phyloP scores from a whole-genome alignment of 768 basidiomycete genomes.

The Leccinum ochraceum region DNA sequence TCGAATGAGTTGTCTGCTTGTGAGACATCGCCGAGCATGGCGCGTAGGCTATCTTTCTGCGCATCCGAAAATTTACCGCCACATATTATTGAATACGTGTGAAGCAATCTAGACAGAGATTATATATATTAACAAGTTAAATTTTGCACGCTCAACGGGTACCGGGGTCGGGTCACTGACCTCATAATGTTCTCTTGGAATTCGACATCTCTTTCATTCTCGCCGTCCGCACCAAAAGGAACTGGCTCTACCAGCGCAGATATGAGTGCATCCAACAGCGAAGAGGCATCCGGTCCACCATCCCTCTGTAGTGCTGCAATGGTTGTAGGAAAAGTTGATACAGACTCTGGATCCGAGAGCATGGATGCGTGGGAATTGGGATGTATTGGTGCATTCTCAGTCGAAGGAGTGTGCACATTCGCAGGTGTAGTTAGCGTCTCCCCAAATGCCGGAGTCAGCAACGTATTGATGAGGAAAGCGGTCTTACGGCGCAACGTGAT shows the following conservation, averaged over 20 bases:
- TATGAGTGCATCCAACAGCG: slow-evolving; percentile 52
- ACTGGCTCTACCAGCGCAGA: slow-evolving; percentile 54
- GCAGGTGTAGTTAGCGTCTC: slow-evolving; percentile 6
- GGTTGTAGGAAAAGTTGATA: slow-evolving; percentile 51
- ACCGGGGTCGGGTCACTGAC: slow-evolving; percentile 31
- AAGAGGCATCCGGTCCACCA: slow-evolving; percentile 33
- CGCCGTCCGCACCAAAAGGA: slow-evolving; percentile 69
- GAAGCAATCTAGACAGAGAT: slow-evolving; percentile 41
- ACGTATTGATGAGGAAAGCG: slow-evolving; percentile 71
- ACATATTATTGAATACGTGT: slow-evolving; percentile 51
- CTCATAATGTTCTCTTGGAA: slow-evolving; percentile 66
- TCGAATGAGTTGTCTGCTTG: slow-evolving; percentile 28
- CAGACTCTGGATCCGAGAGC: slow-evolving; percentile 50
- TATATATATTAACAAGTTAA: neutral
- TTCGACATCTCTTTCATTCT: slow-evolving; percentile 58
- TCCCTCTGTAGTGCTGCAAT: slow-evolving; percentile 45
- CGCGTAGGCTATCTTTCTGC: slow-evolving; percentile 33
- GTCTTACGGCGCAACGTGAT: slow-evolving; percentile 76
- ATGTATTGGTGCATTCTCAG: slow-evolving; percentile 46
- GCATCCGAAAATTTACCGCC: slow-evolving; percentile 31
- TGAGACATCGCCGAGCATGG: slow-evolving; percentile 27
- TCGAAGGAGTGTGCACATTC: slow-evolving; percentile 24
- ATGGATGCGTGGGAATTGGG: slow-evolving; percentile 73
- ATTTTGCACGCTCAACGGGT: neutral
- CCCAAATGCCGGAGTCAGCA: slow-evolving; percentile 54